Conservation (phyloP, 805 yeast genomes). For the Pichia paraexigua region DNA sequence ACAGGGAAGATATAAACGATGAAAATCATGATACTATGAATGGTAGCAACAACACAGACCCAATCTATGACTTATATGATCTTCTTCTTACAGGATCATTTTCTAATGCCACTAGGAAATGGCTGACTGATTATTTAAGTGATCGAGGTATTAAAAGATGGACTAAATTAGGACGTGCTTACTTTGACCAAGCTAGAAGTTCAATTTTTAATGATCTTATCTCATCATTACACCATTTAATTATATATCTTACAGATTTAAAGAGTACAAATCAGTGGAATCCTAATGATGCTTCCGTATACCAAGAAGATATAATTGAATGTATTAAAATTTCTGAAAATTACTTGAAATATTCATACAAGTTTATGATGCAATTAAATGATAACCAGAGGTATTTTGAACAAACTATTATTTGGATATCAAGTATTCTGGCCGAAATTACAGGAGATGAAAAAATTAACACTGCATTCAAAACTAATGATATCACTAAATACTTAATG, state of each 20-base stretch:
- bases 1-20: neutral
- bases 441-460: conserved; percentile 31
- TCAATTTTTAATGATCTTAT: conserved; percentile 41
- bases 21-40: neutral
- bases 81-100: conserved; percentile 48
- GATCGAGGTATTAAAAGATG: conserved; percentile 57
- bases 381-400: conserved; percentile 40
- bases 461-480: conserved; percentile 18
- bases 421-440: conserved; percentile 29
- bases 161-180: conserved; percentile 39
- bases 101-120: conserved; percentile 42
- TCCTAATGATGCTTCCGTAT: conserved; percentile 15
- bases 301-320: conserved; percentile 11
- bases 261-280: conserved; percentile 35
- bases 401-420: conserved; percentile 39
- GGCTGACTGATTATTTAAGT: conserved; percentile 59
- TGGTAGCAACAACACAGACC: conserved; percentile 15
- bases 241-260: conserved; percentile 38
- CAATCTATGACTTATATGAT: conserved; percentile 37
- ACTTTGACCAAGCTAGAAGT: conserved; percentile 44
- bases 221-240: conserved; percentile 48
- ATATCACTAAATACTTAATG: conserved; percentile 27
- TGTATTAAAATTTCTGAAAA: conserved; percentile 16
- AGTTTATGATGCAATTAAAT: conserved; percentile 35
- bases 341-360: conserved; percentile 30